Conservation (phyloP, 495 filamentous ascomycete species). For the Aspergillus cavernicola region DNA sequence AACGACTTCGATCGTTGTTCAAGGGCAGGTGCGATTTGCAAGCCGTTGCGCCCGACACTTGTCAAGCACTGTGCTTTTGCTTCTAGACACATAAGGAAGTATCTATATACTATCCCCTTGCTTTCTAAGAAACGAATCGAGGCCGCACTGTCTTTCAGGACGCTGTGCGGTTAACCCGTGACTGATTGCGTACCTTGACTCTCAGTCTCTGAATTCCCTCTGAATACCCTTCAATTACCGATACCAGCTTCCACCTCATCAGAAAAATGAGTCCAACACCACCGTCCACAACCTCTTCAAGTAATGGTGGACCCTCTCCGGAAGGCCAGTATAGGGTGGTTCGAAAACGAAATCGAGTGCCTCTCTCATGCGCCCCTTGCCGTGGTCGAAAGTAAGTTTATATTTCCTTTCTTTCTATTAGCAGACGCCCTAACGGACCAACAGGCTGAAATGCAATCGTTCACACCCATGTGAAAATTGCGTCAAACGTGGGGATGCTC, state of each 20-base stretch:
- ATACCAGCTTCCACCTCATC: not conserved
- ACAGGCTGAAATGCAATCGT: constrained; percentile 89
- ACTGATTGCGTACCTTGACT: not conserved
- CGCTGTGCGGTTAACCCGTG: not conserved
- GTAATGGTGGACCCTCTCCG: constrained; percentile 70
- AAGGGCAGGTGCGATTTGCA: not conserved
- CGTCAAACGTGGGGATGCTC: constrained; percentile 77
- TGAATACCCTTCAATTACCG: not conserved
- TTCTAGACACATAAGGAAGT: not conserved
- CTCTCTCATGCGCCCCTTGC: constrained; percentile 91
- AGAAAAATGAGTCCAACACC: constrained; percentile 81
- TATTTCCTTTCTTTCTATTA: constrained; percentile 22
- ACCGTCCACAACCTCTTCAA: constrained; percentile 79
- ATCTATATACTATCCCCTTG: not conserved
- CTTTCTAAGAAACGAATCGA: too few relatives aligned
- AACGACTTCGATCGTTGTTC: not conserved
- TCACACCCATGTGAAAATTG: constrained; percentile 93
- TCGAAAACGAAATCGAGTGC: constrained; percentile 90
- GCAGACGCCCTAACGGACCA: constrained; percentile 26
- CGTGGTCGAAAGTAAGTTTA: constrained; percentile 83
- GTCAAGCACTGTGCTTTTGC: not conserved
- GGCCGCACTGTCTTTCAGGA: too few relatives aligned
- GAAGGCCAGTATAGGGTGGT: constrained; percentile 86
- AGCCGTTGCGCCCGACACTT: not conserved
- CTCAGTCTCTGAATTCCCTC: not conserved